A percentile compares a stretch with the other conserved stretches of the same genome.
These are phyloP conservation scores for Echria macrotheca DNA, from an alignment of 495 filamentous ascomycete genomes.

Conservation along the genomic window DNA sequence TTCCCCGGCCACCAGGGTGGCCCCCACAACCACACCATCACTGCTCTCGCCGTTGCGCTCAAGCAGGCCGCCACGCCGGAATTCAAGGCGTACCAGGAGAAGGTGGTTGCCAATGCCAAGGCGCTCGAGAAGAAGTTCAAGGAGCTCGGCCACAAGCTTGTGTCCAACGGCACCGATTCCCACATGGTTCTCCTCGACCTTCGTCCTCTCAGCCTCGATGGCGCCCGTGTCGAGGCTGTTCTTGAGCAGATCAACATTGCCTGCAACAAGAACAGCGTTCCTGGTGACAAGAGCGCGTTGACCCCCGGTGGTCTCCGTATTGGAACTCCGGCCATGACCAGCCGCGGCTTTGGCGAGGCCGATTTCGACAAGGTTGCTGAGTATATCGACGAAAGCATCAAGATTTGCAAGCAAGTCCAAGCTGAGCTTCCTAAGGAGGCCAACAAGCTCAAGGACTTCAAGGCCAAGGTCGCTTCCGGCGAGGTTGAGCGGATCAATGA, in stretches of 20 bases:
- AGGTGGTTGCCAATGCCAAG: slow-evolving; percentile 90
- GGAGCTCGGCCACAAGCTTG: slow-evolving; percentile 80
- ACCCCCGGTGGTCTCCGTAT: slow-evolving; percentile 93
- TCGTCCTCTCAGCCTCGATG: slow-evolving; percentile 72
- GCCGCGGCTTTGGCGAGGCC: slow-evolving; percentile 84
- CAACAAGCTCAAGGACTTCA: slow-evolving; percentile 99
- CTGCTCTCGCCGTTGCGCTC: slow-evolving; percentile 90
- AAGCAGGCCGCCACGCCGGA: slow-evolving; percentile 90
- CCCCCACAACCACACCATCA: slow-evolving; percentile 99
- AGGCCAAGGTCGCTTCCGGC: slow-evolving; percentile 76
- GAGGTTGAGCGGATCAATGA: slow-evolving; percentile 71
- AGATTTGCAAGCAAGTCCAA: slow-evolving; percentile 81
- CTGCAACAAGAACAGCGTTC: slow-evolving; percentile 98
- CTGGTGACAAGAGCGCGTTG: slow-evolving; percentile 95
- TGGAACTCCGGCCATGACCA: slow-evolving; percentile 95
- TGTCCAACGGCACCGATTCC: slow-evolving; percentile 93
- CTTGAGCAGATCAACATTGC: slow-evolving; percentile 98
- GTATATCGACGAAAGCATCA: slow-evolving; percentile 83
- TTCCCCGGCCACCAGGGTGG: slow-evolving; percentile 99
- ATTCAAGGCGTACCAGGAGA: slow-evolving; percentile 93
- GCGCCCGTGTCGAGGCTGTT: slow-evolving; percentile 92
- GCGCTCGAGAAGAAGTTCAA: slow-evolving; percentile 77
- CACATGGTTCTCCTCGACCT: slow-evolving; percentile 98
- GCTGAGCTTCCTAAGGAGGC: slow-evolving; percentile 81
- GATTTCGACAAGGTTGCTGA: slow-evolving; percentile 86